These are phyloP conservation scores for Torulaspora maleeae DNA, from an alignment of 805 yeast genomes.

Conservation along the genomic window DNA sequence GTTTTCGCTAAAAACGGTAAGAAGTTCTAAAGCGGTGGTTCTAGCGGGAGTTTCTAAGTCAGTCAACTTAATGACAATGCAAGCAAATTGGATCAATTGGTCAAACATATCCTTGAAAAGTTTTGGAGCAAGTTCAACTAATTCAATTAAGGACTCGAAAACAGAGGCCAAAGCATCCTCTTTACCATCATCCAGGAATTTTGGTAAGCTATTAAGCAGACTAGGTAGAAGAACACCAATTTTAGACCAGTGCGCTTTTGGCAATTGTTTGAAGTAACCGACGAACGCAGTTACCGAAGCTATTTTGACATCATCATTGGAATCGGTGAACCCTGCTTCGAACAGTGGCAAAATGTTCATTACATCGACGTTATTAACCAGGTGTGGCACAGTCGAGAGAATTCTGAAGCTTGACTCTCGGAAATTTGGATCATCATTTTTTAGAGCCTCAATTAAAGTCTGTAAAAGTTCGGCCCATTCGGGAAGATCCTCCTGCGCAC, in stretches of 20 bases:
- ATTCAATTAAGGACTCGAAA: slow-evolving; percentile 82
- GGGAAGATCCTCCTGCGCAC: slow-evolving; percentile 63
- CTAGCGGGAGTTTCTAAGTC: slow-evolving; percentile 78
- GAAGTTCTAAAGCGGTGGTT: slow-evolving; percentile 79
- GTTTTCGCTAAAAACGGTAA: slow-evolving; percentile 86
- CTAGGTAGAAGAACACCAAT: slow-evolving; percentile 78
- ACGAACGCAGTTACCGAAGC: slow-evolving; percentile 92
- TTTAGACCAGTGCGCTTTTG: slow-evolving; percentile 71
- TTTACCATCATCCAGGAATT: slow-evolving; percentile 71
- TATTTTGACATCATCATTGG: slow-evolving; percentile 76
- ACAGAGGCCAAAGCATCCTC: slow-evolving; percentile 80
- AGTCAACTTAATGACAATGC: slow-evolving; percentile 74
- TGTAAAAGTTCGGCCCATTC: slow-evolving; percentile 79
- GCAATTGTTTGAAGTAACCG: slow-evolving; percentile 76
- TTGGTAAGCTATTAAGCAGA: slow-evolving; percentile 80
- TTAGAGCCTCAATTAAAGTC: slow-evolving; percentile 63
- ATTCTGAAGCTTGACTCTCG: slow-evolving; percentile 92
- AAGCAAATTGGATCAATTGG: slow-evolving; percentile 78
- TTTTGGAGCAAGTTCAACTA: slow-evolving; percentile 91
- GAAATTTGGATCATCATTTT: slow-evolving; percentile 53
- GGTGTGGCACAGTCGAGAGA: slow-evolving; percentile 75
- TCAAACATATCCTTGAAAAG: slow-evolving; percentile 89
- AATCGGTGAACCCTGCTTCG: slow-evolving; percentile 75
- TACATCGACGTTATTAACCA: slow-evolving; percentile 58
- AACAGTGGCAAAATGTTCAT: slow-evolving; percentile 62